Evolutionary conservation across 768 basidiomycete genomes (phyloP).

Genomic region (Kwoniella botswanensis): DNA sequence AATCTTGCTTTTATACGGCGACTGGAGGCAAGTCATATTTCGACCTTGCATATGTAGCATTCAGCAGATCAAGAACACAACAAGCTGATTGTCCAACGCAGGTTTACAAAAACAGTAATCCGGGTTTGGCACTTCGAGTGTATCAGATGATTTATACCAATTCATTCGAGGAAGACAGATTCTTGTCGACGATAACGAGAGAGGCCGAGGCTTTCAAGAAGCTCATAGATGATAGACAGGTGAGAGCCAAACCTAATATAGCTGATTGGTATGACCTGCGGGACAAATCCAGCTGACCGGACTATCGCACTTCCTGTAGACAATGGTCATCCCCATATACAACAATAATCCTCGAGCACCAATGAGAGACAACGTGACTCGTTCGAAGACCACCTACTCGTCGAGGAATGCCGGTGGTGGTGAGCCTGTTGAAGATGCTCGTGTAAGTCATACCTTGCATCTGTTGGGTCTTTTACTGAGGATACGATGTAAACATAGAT

Average conservation of each 20-base stretch:
- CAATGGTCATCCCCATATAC: constrained; percentile 83
- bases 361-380: constrained; percentile 48
- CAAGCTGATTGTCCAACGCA: constrained; percentile 52
- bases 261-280: neutral
- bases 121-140: constrained; percentile 80
- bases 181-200: constrained; percentile 80
- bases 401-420: constrained; percentile 86
- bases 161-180: constrained; percentile 94
- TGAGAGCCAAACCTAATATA: constrained; percentile 60
- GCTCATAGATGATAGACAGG: constrained; percentile 88
- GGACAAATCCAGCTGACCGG: neutral
- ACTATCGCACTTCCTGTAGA: constrained; percentile 60
- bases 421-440: constrained; percentile 68
- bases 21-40: constrained; percentile 70
- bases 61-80: neutral
- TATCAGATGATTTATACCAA: constrained; percentile 96
- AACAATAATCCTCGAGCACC: constrained; percentile 58
- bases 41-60: neutral
- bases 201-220: constrained; percentile 95
- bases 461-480: neutral
- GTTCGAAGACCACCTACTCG: constrained; percentile 64
- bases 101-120: constrained; percentile 85
- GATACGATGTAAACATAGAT: constrained; percentile 63
- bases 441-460: constrained; percentile 43
- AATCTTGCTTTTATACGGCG: constrained; percentile 89